Evolutionary conservation across 805 yeast species (phyloP).

Genomic region (Kazachstania viticola): DNA sequence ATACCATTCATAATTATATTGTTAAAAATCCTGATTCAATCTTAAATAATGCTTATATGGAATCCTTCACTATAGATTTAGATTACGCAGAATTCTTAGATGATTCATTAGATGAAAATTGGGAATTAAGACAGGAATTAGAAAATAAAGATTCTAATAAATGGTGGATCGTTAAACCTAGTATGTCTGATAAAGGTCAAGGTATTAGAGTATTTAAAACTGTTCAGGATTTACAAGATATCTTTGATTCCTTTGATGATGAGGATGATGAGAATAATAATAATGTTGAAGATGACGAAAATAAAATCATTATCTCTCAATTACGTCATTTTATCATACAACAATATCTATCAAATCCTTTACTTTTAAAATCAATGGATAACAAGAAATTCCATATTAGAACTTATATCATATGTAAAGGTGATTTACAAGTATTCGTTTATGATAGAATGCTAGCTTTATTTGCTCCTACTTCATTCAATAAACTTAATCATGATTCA

Average conservation of each 20-base stretch:
- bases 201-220: conserved; percentile 80
- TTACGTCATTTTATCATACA: conserved; percentile 82
- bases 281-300: conserved; percentile 39
- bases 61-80: conserved; percentile 67
- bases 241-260: conserved; percentile 80
- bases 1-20: conserved; percentile 61
- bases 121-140: conserved; percentile 74
- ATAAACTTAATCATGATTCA: conserved; percentile 10
- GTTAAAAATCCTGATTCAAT: conserved; percentile 67
- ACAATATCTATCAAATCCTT: conserved; percentile 59
- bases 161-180: conserved; percentile 87
- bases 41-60: conserved; percentile 54
- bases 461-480: conserved; percentile 53
- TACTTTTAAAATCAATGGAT: conserved; percentile 48
- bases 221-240: conserved; percentile 65
- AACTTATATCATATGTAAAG: conserved; percentile 66
- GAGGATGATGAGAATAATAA: conserved; percentile 53
- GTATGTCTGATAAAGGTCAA: conserved; percentile 96
- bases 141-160: conserved; percentile 33
- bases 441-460: conserved; percentile 70
- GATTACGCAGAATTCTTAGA: conserved; percentile 95
- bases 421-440: conserved; percentile 68
- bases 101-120: conserved; percentile 85
- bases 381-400: conserved; percentile 81
- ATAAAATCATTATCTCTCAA: conserved; percentile 75